These are phyloP conservation scores for Tricholoma bakamatsutake DNA, from an alignment of 768 basidiomycete genomes.

Conservation along the genomic window DNA sequence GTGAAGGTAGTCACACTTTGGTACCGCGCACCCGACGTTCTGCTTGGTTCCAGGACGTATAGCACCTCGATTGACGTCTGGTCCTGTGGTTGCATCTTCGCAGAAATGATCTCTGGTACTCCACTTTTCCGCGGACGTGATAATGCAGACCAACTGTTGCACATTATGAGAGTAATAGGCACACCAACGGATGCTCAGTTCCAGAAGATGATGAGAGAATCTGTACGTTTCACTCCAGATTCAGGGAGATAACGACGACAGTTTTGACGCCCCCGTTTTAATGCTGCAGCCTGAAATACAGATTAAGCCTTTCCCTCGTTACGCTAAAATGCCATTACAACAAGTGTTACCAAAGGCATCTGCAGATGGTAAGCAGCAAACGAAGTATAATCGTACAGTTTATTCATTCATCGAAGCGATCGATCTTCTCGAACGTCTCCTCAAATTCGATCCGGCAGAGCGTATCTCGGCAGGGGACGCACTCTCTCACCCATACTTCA, in stretches of 20 bases:
- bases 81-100: slow-evolving; percentile 99
- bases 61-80: slow-evolving; percentile 98
- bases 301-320: slow-evolving; percentile 81
- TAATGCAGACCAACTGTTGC: slow-evolving; percentile 95
- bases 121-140: slow-evolving; percentile 96
- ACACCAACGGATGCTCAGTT: slow-evolving; percentile 88
- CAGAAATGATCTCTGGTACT: slow-evolving; percentile 98
- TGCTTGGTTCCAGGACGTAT: slow-evolving; percentile 95
- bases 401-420: slow-evolving; percentile 50
- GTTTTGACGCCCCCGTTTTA: background rate
- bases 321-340: slow-evolving; percentile 75
- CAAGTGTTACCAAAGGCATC: slow-evolving; percentile 84
- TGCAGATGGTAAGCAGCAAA: slow-evolving; percentile 53
- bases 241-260: background rate
- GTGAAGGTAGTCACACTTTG: slow-evolving; percentile 91
- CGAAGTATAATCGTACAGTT: background rate
- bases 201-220: slow-evolving; percentile 84
- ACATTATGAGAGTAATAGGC: slow-evolving; percentile 96
- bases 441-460: slow-evolving; percentile 93
- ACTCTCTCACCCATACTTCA: slow-evolving; percentile 89
- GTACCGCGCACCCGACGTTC: slow-evolving; percentile 98
- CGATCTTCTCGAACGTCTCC: slow-evolving; percentile 88
- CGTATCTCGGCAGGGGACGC: slow-evolving; percentile 91
- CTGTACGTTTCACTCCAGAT: slow-evolving; percentile 45
- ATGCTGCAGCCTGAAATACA: slow-evolving; percentile 68